Evolutionary conservation across 2,329 filamentous ascomycete genomes (phyloP), one percentile per base, ranked within the genome.

Genomic region (Xylaria sp.): DNA sequence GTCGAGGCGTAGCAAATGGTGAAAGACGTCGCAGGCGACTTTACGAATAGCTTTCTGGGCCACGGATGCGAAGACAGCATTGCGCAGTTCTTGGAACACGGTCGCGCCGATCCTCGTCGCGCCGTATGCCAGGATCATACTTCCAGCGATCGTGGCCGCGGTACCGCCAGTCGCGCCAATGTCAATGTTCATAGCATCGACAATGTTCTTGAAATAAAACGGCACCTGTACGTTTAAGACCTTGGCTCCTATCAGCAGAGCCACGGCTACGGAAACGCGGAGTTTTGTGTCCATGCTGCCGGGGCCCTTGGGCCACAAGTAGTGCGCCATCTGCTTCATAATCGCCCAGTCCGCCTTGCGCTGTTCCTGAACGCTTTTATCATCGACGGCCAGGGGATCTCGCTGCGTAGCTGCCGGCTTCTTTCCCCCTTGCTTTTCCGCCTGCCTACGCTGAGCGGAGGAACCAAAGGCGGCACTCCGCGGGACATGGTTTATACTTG

Each of bases 121-220:
- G 68, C 96, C 96, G 80, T 99, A 97, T 66, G 93, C 96, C 73
- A 99, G 82, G 65, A 99, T 96, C 89, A 98, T 94, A 66, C 93
- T 92, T 3, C 96, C 95, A 12, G 94, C 96, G 8, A 97, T 91
- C 0, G 93, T 94, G 61, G 91, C 92, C 32, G 93, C 94, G 0
- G 94, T 97, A 8, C 94, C 94, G n/a, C 94, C 95, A 5, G 93
- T 83, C 18, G 91, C 87, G n/a, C 89, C 87, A 78, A 97, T 91
- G 80, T 99, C 96, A 74, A 99, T 88, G 79, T 99, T 99, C 93
- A 99, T 97, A 23, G 93, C 90, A 80, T 99, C 97, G 50, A 99
- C 93, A 72, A 99, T 98, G 80, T 84, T 94, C 85, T 98, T 98
- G 85, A 99, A 99, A 85, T 98, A 99, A 79, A 99, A 99, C 0